Percentiles rank a stretch among this genome's conserved stretches.
Evolutionary conservation across 805 yeast species (phyloP).

Genomic region (Wickerhamiella brachini): DNA sequence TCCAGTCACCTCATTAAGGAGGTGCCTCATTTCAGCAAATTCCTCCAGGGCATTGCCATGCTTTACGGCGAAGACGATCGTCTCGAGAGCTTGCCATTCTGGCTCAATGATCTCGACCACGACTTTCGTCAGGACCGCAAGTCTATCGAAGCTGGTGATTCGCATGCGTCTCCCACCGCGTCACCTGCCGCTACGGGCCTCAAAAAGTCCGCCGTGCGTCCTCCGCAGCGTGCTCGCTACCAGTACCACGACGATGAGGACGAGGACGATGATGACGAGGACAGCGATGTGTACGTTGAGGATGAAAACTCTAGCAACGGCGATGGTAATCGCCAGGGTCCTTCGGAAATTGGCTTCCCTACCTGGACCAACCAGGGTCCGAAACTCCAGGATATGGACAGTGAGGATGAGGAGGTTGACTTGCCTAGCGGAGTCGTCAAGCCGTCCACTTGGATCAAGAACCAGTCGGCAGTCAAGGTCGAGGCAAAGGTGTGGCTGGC

Average conservation of each 20-base stretch:
- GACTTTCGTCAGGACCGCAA: conserved; percentile 33
- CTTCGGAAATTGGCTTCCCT: conserved; percentile 15
- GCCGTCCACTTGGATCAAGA: conserved; percentile 67
- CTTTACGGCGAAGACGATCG: conserved; percentile 82
- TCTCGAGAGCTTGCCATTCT: conserved; percentile 79
- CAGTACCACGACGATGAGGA: conserved; percentile 26
- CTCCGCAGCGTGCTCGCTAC: neutral
- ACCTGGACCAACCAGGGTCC: conserved; percentile 16
- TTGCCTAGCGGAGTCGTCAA: conserved; percentile 82
- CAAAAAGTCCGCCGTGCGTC: neutral
- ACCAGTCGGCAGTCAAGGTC: conserved; percentile 82
- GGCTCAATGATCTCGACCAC: conserved; percentile 78
- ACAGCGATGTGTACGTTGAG: conserved; percentile 24
- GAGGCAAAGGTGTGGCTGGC: conserved; percentile 99
- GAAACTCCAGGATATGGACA: conserved; percentile 34
- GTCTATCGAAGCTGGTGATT: neutral
- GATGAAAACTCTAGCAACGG: neutral
- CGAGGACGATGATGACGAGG: conserved; percentile 45
- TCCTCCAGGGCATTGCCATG: conserved; percentile 82
- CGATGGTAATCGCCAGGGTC: neutral
- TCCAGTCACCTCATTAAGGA: conserved; percentile 78
- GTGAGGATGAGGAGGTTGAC: conserved; percentile 76
- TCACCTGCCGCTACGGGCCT: neutral
- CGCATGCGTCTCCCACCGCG: neutral
- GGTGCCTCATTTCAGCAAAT: conserved; percentile 86